Conservation (phyloP, 129 eudicot genomes). For the Heracleum sosnowskyi region DNA sequence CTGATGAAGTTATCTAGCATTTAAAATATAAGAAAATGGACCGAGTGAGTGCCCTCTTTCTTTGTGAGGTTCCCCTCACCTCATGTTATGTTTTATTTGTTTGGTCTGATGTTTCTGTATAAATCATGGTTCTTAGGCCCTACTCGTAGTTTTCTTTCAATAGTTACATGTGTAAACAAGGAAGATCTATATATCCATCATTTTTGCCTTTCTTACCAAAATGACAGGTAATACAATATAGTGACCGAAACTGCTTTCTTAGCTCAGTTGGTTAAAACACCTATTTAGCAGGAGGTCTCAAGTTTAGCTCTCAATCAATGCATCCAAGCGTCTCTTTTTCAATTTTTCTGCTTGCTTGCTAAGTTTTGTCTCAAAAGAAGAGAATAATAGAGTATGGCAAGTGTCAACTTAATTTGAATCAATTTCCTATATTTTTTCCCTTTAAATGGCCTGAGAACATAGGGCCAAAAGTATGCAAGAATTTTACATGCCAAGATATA, state of each 20-base stretch:
- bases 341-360: background rate
- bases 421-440: background rate
- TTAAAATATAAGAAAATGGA: background rate
- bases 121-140: background rate
- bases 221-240: background rate
- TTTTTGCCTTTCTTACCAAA: background rate
- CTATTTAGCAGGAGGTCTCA: conserved; percentile 87
- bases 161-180: background rate
- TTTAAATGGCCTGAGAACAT: background rate
- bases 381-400: background rate
- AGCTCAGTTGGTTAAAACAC: conserved; percentile 46
- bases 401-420: background rate
- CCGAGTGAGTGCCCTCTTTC: background rate
- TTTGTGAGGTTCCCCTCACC: background rate
- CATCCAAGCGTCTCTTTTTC: background rate
- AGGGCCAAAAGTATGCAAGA: background rate
- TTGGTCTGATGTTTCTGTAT: background rate
- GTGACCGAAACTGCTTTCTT: conserved; percentile 13
- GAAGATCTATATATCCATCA: background rate
- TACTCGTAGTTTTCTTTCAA: background rate
- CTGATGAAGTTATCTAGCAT: background rate
- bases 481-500: background rate
- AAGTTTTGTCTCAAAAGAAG: background rate
- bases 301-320: conserved; percentile 69
- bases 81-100: background rate